Evolutionary conservation across 2,329 filamentous ascomycete genomes (phyloP).

Genomic region (Paraphoma chrysanthemicola): DNA sequence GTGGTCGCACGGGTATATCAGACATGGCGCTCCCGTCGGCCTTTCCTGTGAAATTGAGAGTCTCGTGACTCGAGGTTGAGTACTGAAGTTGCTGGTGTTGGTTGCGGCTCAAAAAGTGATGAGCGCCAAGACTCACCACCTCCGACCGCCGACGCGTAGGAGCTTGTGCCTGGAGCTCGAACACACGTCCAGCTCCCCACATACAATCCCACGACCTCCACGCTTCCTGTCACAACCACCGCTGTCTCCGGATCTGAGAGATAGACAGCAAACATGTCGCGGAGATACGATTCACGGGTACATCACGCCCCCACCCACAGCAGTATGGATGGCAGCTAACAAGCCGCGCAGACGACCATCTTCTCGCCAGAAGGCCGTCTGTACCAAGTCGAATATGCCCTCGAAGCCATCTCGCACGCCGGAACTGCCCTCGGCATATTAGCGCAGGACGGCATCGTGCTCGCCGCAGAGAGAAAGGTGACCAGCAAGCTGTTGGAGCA

Average conservation of each 20-base stretch:
- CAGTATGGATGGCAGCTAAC: constrained; percentile 31
- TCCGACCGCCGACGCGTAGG: constrained; percentile 42
- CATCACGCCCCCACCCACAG: constrained; percentile 45
- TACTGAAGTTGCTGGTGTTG: constrained; percentile 16
- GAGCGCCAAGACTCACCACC: constrained; percentile 33
- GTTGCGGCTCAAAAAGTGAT: constrained; percentile 35
- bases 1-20: constrained; percentile 37
- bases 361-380: constrained; percentile 98
- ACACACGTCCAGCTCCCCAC: constrained; percentile 35
- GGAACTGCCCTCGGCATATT: constrained; percentile 96
- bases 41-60: not conserved
- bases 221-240: constrained; percentile 9
- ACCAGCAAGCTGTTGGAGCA: constrained; percentile 99
- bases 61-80: not conserved
- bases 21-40: constrained; percentile 27
- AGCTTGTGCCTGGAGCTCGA: constrained; percentile 49
- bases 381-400: constrained; percentile 99
- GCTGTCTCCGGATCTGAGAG: constrained; percentile 2
- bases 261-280: constrained; percentile 72
- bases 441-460: constrained; percentile 96
- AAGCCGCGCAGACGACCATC: constrained; percentile 90
- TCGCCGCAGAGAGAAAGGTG: constrained; percentile 97
- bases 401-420: constrained; percentile 98
- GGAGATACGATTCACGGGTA: constrained; percentile 97
- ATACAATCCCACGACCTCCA: constrained; percentile 16